Conservation (phyloP, 371 early-diverging fungal species). For the Choanephora cucurbitarum region DNA sequence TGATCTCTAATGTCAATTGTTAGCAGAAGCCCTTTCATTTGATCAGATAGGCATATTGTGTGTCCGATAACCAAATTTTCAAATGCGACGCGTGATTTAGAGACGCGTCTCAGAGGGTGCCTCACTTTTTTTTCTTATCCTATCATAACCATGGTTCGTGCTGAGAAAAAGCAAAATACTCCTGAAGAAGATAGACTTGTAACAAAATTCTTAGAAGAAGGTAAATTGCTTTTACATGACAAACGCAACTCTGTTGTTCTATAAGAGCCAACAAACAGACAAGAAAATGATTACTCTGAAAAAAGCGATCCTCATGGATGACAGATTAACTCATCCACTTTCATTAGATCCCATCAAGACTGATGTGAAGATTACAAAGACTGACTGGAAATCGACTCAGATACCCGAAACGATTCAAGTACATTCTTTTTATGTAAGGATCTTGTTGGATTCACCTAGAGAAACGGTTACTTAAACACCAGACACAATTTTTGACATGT, state of each 20-base stretch:
- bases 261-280: neutral
- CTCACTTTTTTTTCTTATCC: slow-evolving; percentile 10
- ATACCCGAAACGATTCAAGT: neutral
- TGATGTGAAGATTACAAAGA: neutral
- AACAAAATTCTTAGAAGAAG: slow-evolving; percentile 48
- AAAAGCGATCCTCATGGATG: slow-evolving; percentile 20
- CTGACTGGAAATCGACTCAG: neutral
- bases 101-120: slow-evolving; percentile 5
- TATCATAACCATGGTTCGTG: slow-evolving; percentile 23
- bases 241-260: too few relatives aligned
- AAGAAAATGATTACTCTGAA: slow-evolving; percentile 6
- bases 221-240: too few relatives aligned
- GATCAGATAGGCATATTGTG: too few relatives aligned
- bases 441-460: too few relatives aligned
- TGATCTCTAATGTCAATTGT: too few relatives aligned
- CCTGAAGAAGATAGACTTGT: slow-evolving; percentile 42
- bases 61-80: neutral
- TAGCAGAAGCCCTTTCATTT: too few relatives aligned
- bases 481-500: neutral
- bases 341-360: too few relatives aligned
- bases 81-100: neutral
- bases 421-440: neutral
- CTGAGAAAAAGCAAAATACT: slow-evolving; percentile 30
- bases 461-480: too few relatives aligned
- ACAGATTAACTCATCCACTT: slow-evolving; percentile 17